phyloP scores from a whole-genome alignment of 805 yeast species.

The Saturnispora quitensis region DNA sequence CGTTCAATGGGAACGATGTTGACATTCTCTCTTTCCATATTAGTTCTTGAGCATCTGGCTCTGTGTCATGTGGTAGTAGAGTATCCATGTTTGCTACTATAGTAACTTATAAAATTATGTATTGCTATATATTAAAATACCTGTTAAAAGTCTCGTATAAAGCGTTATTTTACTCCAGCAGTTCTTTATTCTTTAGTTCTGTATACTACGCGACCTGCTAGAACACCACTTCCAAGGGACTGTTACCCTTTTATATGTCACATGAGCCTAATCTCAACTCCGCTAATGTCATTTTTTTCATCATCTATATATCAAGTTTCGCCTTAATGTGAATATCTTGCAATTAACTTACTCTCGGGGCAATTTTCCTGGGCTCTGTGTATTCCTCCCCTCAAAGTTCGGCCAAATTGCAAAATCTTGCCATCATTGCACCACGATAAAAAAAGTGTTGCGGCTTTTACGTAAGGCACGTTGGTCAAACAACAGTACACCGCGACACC shows the following conservation, averaged over 20 bases:
- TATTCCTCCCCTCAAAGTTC: not conserved
- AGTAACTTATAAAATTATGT: too few relatives aligned
- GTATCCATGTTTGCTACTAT: constrained; percentile 2
- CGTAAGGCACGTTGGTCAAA: not conserved
- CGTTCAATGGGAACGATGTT: constrained; percentile 34
- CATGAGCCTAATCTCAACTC: not conserved
- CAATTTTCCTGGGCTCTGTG: not conserved
- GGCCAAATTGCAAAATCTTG: not conserved
- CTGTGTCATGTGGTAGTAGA: constrained; percentile 17
- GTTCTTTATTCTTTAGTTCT: too few relatives aligned
- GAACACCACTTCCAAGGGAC: not conserved
- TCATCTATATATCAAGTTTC: not conserved
- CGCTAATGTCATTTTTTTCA: not conserved
- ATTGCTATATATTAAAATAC: too few relatives aligned
- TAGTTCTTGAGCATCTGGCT: constrained; percentile 29
- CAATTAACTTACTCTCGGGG: not conserved
- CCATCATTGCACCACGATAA: not conserved
- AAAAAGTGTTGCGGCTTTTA: not conserved
- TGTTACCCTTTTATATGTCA: not conserved
- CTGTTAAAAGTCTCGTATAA: too few relatives aligned
- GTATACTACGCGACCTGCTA: not conserved
- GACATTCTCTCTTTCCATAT: constrained; percentile 38
- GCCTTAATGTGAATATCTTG: not conserved
- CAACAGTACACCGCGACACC: not conserved
- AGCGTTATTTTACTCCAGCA: too few relatives aligned